A percentile compares a stretch with the other conserved stretches of the same genome.
These are phyloP conservation scores for Amaranthus palmeri DNA, from an alignment of 148 eudicot species.

Conservation along the genomic window DNA sequence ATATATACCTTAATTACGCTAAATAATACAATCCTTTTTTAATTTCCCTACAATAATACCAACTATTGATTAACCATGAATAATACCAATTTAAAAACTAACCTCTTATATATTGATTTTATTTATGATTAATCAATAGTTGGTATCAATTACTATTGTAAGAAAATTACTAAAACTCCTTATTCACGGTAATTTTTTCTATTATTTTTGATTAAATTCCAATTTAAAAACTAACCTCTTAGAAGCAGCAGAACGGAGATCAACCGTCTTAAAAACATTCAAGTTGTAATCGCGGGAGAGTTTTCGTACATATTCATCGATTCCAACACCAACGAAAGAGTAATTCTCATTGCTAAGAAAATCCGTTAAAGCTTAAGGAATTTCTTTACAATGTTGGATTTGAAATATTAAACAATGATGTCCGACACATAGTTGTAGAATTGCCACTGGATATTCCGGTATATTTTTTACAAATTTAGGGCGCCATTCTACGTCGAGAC, in stretches of 20 bases:
- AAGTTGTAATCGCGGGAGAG: constrained; percentile 30
- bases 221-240: too few relatives aligned
- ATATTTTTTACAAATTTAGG: constrained; percentile 14
- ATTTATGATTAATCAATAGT: too few relatives aligned
- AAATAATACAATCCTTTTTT: too few relatives aligned
- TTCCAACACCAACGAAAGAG: constrained; percentile 41
- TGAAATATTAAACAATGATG: constrained; percentile 36
- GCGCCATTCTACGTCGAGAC: constrained; percentile 46
- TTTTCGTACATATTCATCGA: constrained; percentile 28
- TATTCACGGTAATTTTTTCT: too few relatives aligned
- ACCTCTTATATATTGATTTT: too few relatives aligned
- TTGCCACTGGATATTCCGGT: constrained; percentile 27
- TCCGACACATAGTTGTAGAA: constrained; percentile 37
- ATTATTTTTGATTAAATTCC: too few relatives aligned
- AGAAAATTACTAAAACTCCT: too few relatives aligned
- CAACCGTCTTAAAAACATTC: constrained; percentile 1
- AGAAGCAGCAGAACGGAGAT: constrained; percentile 9
- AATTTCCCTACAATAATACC: too few relatives aligned
- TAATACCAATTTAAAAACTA: too few relatives aligned
- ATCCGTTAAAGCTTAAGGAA: constrained; percentile 18
- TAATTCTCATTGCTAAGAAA: constrained; percentile 25
- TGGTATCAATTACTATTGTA: too few relatives aligned
- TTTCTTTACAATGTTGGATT: constrained; percentile 10
- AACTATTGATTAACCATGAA: too few relatives aligned
- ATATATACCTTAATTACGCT: too few relatives aligned